These are phyloP conservation scores for Cenchrus purpureus DNA, from an alignment of 176 grass and related monocot species.

Conservation along the genomic window DNA sequence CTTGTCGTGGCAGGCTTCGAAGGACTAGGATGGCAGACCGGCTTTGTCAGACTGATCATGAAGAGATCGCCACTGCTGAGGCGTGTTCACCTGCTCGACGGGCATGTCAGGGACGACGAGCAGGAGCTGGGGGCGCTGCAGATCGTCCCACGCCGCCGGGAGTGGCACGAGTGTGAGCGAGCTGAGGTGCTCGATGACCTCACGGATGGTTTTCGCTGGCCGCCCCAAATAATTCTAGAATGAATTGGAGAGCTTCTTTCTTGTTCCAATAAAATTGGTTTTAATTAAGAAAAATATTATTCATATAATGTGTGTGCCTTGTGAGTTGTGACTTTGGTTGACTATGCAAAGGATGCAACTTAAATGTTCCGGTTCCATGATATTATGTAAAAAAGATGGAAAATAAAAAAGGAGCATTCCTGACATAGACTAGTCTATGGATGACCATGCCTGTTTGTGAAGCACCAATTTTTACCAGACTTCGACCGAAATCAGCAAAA, in stretches of 20 bases:
- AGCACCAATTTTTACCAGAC: too few species aligned
- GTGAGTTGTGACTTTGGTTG: conserved; percentile 14
- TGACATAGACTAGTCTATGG: too few species aligned
- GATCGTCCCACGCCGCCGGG: background rate
- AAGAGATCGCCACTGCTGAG: background rate
- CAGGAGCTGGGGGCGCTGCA: background rate
- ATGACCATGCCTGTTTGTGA: too few species aligned
- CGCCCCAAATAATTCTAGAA: conserved; percentile 13
- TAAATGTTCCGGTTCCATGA: background rate
- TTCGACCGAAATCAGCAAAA: too few species aligned
- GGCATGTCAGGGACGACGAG: background rate
- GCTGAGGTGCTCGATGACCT: background rate
- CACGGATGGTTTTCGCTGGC: background rate
- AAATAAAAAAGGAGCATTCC: too few species aligned
- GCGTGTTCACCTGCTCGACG: conserved; percentile 25
- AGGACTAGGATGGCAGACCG: background rate
- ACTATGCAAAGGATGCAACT: background rate
- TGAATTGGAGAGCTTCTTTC: background rate
- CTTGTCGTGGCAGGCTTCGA: conserved; percentile 22
- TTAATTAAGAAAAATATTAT: background rate
- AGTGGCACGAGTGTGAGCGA: conserved; percentile 35
- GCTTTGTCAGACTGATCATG: conserved; percentile 31
- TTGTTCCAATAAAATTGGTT: background rate
- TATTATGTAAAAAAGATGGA: too few species aligned
- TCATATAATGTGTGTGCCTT: background rate